Evolutionary conservation across 176 grass and related monocot genomes (phyloP).

Genomic region (Triticum urartu): DNA sequence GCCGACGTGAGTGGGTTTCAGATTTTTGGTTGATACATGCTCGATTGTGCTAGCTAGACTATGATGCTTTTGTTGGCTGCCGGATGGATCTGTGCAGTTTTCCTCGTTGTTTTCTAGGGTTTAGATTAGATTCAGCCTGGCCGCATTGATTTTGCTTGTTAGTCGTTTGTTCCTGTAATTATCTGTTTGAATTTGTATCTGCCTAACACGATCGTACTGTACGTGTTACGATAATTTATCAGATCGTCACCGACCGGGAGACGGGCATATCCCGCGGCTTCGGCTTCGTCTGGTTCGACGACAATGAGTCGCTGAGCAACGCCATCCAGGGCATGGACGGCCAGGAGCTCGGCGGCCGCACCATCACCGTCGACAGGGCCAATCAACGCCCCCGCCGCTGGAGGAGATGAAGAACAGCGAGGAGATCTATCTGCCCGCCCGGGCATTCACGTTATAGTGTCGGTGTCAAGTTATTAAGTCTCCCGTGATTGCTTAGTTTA

Average conservation of each 20-base stretch:
- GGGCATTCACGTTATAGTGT: no score
- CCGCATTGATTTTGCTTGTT: no score
- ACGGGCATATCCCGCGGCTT: conserved; percentile 62
- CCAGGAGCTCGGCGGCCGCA: not conserved
- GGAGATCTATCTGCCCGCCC: not conserved
- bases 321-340: not conserved
- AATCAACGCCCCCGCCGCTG: not conserved
- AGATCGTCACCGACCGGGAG: conserved; percentile 62
- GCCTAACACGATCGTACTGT: not conserved
- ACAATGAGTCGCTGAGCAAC: no score
- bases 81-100: not conserved
- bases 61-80: not conserved
- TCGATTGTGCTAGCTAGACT: not conserved
- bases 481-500: no score
- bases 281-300: conserved; percentile 51
- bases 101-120: not conserved
- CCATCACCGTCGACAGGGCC: not conserved
- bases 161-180: not conserved
- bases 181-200: not conserved
- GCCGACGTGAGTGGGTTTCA: conserved; percentile 36
- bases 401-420: not conserved
- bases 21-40: no score
- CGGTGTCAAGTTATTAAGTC: no score
- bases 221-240: not conserved
- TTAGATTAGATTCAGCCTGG: not conserved